Evolutionary conservation across 2,329 filamentous ascomycete species (phyloP).

Genomic region (Colletotrichum nymphaeae): DNA sequence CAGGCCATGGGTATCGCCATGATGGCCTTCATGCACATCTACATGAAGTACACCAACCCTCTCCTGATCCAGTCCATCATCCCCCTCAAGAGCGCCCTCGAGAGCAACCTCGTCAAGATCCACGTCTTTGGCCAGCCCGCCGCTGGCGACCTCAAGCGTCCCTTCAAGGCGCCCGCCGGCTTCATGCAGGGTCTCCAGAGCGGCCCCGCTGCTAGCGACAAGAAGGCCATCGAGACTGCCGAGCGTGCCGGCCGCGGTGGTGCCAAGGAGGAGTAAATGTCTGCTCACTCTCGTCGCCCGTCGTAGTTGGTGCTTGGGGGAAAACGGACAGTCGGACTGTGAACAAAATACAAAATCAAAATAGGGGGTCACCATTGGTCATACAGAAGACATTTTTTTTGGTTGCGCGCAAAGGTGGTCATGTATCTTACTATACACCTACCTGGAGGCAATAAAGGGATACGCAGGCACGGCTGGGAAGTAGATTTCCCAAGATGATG

Average conservation of each 20-base stretch:
- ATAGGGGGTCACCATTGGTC: not conserved
- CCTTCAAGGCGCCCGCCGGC: slow-evolving; percentile 88
- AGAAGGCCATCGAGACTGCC: slow-evolving; percentile 84
- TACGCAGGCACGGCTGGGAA: not conserved
- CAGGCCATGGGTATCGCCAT: slow-evolving; percentile 97
- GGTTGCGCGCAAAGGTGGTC: not conserved
- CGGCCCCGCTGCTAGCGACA: slow-evolving; percentile 86
- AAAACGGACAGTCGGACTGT: not conserved
- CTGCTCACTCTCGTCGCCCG: not conserved
- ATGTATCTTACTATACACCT: not conserved
- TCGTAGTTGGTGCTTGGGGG: not conserved
- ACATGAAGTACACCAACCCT: slow-evolving; percentile 99
- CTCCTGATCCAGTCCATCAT: slow-evolving; percentile 99
- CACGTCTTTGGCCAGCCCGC: slow-evolving; percentile 90
- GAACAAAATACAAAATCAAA: slow-evolving; percentile 37
- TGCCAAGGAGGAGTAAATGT: slow-evolving; percentile 75
- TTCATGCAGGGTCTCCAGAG: slow-evolving; percentile 84
- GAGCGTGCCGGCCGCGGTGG: slow-evolving; percentile 80
- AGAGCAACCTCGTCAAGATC: slow-evolving; percentile 96
- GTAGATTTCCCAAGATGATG: not conserved
- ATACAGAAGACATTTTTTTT: not conserved
- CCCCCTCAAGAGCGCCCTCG: slow-evolving; percentile 93
- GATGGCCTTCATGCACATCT: slow-evolving; percentile 99
- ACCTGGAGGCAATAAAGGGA: not conserved
- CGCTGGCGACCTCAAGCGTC: slow-evolving; percentile 89